Base-by-base conservation (phyloP, 257 asterid species). In the Euphrasia confusa region DNA sequence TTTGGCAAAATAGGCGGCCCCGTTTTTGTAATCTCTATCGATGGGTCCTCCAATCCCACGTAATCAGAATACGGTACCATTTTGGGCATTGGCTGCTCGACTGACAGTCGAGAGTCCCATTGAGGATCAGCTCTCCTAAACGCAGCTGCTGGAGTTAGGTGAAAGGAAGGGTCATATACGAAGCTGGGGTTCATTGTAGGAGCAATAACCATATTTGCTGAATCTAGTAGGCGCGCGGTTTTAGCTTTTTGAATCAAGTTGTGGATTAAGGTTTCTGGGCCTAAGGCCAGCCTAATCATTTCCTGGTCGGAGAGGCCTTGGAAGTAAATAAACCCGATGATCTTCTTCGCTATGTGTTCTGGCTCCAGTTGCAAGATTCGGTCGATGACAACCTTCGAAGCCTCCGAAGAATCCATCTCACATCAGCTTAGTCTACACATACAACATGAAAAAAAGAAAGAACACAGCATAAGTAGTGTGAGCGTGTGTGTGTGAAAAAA, bases 201-300 rank as follows among this genome's bases (percentile, higher is more conserved):
- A 1, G 85, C 76, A 70, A 78, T 60, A 21, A 54, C 58, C 11
- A 7, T 1, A 6, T 75, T 76, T 14, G 71, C 44, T 15, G 88
- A 63, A 72, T 76, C 75, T n/a, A 77, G 44, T 26, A 63, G 55
- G 4, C 75, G 78, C 0, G 75, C 77, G 3, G 24, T 45, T 69
- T 88, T 88, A 0, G 84, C 90, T 28, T 72, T 69, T 35, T 77
- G 85, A 54, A 86, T 75, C 70, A 86, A 55, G 52, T 67, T 64
- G 39, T 74, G 87, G 71, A 88, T 77, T 63, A 78, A 71, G 71
- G 52, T 63, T 40, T 86, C 95, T 1, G 98, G 95, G 33, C 93
- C 95, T 52, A 84, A 72, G 6, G 98, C 98, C 61, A 88, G 70
- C 14, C 97, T 69, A 42, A 92, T 88, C 89, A 92, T 83, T 59